phyloP scores from a whole-genome alignment of 2,329 filamentous ascomycete genomes.

The Colletotrichum horii region DNA sequence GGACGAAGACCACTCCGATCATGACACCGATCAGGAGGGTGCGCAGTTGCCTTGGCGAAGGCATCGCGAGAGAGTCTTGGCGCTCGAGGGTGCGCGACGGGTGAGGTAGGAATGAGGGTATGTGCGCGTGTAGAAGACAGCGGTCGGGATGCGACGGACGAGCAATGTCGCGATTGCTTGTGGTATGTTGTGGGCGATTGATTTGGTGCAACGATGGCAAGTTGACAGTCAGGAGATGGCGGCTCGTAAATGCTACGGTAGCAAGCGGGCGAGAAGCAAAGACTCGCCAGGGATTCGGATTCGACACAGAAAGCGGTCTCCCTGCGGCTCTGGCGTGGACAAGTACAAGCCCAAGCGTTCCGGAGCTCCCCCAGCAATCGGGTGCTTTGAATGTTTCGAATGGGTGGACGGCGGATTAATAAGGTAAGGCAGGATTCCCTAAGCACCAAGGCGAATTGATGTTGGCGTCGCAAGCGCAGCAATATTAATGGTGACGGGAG shows the following conservation, averaged over 20 bases:
- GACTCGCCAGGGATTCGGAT: not conserved
- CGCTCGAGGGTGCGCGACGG: not conserved
- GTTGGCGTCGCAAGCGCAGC: not conserved
- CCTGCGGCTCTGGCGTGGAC: not conserved
- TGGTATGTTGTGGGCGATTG: not conserved
- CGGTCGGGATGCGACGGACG: not conserved
- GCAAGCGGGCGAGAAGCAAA: not conserved
- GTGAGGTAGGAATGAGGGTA: not conserved
- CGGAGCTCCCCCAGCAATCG: constrained; percentile 17
- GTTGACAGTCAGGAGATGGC: not conserved
- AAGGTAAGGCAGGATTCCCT: not conserved
- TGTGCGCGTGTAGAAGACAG: not conserved
- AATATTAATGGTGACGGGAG: not conserved
- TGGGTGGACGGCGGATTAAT: not conserved
- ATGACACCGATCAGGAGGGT: constrained; percentile 69
- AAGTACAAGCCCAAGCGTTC: constrained; percentile 10
- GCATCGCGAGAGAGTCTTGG: constrained; percentile 52
- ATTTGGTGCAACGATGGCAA: not conserved
- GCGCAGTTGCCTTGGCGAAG: constrained; percentile 72
- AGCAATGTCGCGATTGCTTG: not conserved
- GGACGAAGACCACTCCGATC: constrained; percentile 67
- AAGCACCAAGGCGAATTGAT: not conserved
- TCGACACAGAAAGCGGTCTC: not conserved
- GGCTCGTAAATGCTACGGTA: not conserved
- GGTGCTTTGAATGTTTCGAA: constrained; percentile 9